Evolutionary conservation across 352 stramenopile genomes (phyloP).

Genomic region (Phytophthora quininea): DNA sequence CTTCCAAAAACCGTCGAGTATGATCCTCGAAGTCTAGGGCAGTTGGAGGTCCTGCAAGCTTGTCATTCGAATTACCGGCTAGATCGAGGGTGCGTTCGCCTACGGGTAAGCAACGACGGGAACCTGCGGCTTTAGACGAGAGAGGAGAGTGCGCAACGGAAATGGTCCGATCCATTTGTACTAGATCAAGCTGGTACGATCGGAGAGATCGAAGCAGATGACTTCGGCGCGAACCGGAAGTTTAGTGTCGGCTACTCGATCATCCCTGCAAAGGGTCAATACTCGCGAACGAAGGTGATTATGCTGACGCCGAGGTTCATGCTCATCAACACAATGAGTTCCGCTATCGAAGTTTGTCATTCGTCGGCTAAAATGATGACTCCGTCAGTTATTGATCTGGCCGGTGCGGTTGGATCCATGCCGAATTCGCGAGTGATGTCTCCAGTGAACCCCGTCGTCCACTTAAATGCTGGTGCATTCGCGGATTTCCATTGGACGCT

Average conservation of each 20-base stretch:
- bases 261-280: constrained; percentile 68
- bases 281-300: constrained; percentile 88
- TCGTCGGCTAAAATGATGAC: constrained; percentile 71
- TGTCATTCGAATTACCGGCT: constrained; percentile 78
- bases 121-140: constrained; percentile 36
- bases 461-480: constrained; percentile 73
- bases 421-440: constrained; percentile 60
- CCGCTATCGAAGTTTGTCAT: constrained; percentile 78
- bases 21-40: constrained; percentile 57
- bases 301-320: constrained; percentile 88
- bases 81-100: constrained; percentile 69
- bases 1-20: constrained; percentile 72
- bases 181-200: constrained; percentile 79
- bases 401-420: constrained; percentile 41
- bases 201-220: constrained; percentile 73
- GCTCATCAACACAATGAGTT: constrained; percentile 80
- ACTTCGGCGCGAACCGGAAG: constrained; percentile 63
- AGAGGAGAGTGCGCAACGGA: constrained; percentile 56
- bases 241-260: constrained; percentile 88
- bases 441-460: constrained; percentile 69
- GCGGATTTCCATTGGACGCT: constrained; percentile 88
- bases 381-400: constrained; percentile 48
- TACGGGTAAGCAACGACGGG: constrained; percentile 74
- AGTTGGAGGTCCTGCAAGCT: constrained; percentile 81
- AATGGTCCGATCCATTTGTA: constrained; percentile 76